Evolutionary conservation across 176 grass and related monocot genomes (phyloP).

Genomic region (Hsuehochloa calcarea): DNA sequence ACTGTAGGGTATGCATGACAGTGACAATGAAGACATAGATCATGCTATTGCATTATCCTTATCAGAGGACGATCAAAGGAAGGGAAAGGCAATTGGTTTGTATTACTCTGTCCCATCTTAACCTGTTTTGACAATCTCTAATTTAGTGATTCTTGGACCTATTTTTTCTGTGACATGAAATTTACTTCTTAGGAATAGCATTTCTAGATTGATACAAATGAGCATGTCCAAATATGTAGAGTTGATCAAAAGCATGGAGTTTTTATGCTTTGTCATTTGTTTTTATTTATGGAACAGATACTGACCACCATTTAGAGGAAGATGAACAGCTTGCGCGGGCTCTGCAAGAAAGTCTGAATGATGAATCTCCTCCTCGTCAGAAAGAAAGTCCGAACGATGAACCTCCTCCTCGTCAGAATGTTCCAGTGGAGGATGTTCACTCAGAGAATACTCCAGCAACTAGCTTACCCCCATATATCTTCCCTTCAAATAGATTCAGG

Average conservation of each 20-base stretch:
- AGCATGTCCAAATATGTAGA: constrained; percentile 38
- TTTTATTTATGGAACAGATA: constrained; percentile 43
- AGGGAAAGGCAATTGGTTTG: constrained; percentile 78
- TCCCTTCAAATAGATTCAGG: constrained; percentile 58
- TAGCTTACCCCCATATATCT: constrained; percentile 20
- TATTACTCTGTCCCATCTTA: background rate
- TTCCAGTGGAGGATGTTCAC: constrained; percentile 39
- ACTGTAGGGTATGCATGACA: constrained; percentile 42
- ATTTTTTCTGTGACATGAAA: constrained; percentile 6
- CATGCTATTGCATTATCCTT: constrained; percentile 91
- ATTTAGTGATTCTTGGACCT: constrained; percentile 16
- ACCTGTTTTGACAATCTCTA: constrained; percentile 13
- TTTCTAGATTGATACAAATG: constrained; percentile 19
- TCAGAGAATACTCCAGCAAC: constrained; percentile 21
- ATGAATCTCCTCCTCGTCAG: constrained; percentile 53
- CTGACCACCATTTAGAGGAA: constrained; percentile 63
- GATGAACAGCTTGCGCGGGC: constrained; percentile 91
- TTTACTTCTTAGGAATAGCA: constrained; percentile 10
- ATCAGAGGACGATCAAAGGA: constrained; percentile 64
- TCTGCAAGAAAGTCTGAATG: constrained; percentile 81
- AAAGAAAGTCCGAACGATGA: constrained; percentile 75
- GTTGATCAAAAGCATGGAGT: constrained; percentile 2
- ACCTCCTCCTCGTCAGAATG: constrained; percentile 43
- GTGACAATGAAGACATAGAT: constrained; percentile 76
- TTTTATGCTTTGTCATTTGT: constrained; percentile 23